Evolutionary conservation across 2,329 filamentous ascomycete genomes (phyloP), one percentile per base, ranked within the genome.

Genomic region (Neopestalotiopsis sp.): DNA sequence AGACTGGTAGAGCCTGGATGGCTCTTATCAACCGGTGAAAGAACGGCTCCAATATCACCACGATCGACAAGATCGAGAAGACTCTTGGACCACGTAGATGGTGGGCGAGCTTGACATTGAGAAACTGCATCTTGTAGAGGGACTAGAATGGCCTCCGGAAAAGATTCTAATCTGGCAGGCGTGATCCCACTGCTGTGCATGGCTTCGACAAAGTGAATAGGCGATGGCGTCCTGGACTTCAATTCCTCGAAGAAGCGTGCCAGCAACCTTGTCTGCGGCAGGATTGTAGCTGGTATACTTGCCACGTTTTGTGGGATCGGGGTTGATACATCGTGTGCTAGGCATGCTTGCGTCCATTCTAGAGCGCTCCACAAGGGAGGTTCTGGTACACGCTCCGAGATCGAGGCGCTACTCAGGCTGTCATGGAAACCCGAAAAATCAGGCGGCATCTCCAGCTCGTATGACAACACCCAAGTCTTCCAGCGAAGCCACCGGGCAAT

Each of bases 401-500:
- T 14, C 73, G 62, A 0, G 67, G 65, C 30, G 72, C 24, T 9
- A 32, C 38, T 40, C 65, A 66, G 9, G 4, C 69, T 67, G 9
- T 61, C 45, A 9, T 67, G 62, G 24, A 71, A 68, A 12, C 74
- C 76, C 53, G 69, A 64, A 73, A 74, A 78, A 70, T 87, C 84
- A 63, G 85, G 79, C 65, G 88, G 85, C 70, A 89, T 82, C 5
- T 87, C 87, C 0, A 89, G 74, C 61, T 87, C 85, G 68, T 90
- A 89, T 17, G 82, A 68, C 5, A 79, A 77, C 2, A 79, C 79
- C 75, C 88, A 88, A 61, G 79, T 76, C 7, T 79, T 72, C 88
- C 95, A 97, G 9, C 89, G 88, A 30, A 99, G 84, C 95, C 95
- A 98, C 66, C 87, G 84, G 1, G 92, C 89, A 68, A 99, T 85